phyloP scores from a whole-genome alignment of 163 green algal genomes.

The Chlorella variabilis region DNA sequence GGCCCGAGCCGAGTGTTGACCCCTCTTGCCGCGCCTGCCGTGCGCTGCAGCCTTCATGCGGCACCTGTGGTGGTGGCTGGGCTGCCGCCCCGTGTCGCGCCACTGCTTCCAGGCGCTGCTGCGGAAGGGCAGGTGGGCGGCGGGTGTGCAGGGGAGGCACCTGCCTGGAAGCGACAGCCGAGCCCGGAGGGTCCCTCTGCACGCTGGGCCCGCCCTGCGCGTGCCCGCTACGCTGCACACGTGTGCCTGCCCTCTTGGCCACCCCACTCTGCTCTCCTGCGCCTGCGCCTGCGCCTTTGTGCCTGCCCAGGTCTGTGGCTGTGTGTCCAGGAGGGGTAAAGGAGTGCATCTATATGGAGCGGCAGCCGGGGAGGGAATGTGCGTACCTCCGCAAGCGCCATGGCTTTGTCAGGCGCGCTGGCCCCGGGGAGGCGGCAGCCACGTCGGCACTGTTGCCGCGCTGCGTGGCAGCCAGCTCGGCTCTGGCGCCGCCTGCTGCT shows the following conservation, averaged over 20 bases:
- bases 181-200: too few species aligned
- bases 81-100: conserved; percentile 33
- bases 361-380: conserved; percentile 59
- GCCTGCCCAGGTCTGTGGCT: conserved; percentile 55
- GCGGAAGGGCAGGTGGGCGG: neutral
- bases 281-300: too few species aligned
- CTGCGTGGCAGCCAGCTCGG: too few species aligned
- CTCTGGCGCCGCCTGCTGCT: neutral
- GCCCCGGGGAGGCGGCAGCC: too few species aligned
- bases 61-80: conserved; percentile 53
- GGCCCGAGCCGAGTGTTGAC: too few species aligned
- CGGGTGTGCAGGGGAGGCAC: neutral
- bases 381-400: conserved; percentile 68
- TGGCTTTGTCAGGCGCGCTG: conserved; percentile 76
- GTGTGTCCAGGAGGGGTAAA: conserved; percentile 84
- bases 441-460: too few species aligned
- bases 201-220: too few species aligned
- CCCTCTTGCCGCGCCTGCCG: neutral
- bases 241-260: too few species aligned
- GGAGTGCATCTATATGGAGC: conserved; percentile 81
- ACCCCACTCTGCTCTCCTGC: too few species aligned
- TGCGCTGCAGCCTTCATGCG: conserved; percentile 4
- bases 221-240: too few species aligned
- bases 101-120: conserved; percentile 19
- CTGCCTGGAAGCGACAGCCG: neutral